phyloP scores from a whole-genome alignment of 2,329 filamentous ascomycete genomes.

The Colletotrichum sp. region DNA sequence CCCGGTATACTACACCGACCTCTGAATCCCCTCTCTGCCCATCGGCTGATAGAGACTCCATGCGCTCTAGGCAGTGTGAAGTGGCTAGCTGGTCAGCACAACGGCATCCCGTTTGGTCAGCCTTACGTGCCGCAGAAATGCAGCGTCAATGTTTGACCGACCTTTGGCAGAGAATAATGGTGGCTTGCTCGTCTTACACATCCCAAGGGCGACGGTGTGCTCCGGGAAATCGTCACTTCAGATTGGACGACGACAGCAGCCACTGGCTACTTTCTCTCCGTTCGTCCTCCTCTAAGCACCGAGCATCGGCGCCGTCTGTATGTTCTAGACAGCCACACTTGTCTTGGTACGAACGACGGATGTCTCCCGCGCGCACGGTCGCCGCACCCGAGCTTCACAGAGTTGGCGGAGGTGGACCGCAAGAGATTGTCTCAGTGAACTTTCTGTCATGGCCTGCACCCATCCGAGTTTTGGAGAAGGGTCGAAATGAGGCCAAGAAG shows the following conservation, averaged over 20 bases:
- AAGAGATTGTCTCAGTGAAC: not conserved
- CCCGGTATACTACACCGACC: not conserved
- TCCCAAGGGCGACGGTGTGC: not conserved
- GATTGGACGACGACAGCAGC: not conserved
- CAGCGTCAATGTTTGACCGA: not conserved
- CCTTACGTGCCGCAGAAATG: not conserved
- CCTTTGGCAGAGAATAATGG: not conserved
- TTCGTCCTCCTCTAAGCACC: not conserved
- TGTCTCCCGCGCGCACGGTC: not conserved
- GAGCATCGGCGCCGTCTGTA: not conserved
- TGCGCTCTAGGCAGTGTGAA: not conserved
- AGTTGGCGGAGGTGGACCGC: not conserved
- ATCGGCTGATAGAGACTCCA: not conserved
- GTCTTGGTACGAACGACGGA: not conserved
- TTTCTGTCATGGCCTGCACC: not conserved
- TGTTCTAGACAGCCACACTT: not conserved
- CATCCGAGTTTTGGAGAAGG: not conserved
- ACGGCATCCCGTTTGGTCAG: not conserved
- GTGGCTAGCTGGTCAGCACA: not conserved
- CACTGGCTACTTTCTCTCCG: not conserved
- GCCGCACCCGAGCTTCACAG: not conserved
- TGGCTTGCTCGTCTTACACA: not conserved
- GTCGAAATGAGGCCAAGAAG: not conserved
- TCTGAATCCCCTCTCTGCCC: not conserved
- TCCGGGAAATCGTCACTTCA: not conserved